Conservation (phyloP, 331 rosid genomes). For the Quercus lobata region DNA sequence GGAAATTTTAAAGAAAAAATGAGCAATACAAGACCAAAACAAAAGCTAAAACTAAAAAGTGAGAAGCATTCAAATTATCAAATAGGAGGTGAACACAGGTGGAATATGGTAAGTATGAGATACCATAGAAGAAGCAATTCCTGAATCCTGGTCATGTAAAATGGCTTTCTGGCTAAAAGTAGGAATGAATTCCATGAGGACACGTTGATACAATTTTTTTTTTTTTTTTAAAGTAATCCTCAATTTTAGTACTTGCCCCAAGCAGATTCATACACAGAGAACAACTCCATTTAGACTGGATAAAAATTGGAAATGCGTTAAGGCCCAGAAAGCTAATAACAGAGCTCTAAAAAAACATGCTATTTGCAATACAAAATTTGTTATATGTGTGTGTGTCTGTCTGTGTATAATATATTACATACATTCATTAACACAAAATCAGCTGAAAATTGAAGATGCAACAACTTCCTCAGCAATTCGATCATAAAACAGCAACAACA, state of each 20-base stretch:
- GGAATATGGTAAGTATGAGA: not conserved
- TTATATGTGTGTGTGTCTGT: not conserved
- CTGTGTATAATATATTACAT: too few relatives aligned
- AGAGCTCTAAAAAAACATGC: not conserved
- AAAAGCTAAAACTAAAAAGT: too few relatives aligned
- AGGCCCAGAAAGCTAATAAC: not conserved
- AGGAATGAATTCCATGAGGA: not conserved
- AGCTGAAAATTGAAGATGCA: conserved; percentile 36
- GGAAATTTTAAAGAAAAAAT: not conserved
- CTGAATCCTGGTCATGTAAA: not conserved
- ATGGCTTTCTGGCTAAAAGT: not conserved
- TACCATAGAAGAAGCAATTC: not conserved
- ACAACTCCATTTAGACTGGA: not conserved
- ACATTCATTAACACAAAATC: conserved; percentile 30
- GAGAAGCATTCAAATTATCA: not conserved
- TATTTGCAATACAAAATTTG: conserved; percentile 13
- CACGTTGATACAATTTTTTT: not conserved
- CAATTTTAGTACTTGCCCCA: not conserved
- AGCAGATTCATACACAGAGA: not conserved
- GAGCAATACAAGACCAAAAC: not conserved
- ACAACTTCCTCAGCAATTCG: conserved; percentile 27
- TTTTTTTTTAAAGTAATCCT: not conserved
- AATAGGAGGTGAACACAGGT: not conserved
- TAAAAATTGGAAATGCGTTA: not conserved
- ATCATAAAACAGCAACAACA: conserved; percentile 39